Conservation (phyloP, 805 yeast genomes). For the Candida qinlingensis region DNA sequence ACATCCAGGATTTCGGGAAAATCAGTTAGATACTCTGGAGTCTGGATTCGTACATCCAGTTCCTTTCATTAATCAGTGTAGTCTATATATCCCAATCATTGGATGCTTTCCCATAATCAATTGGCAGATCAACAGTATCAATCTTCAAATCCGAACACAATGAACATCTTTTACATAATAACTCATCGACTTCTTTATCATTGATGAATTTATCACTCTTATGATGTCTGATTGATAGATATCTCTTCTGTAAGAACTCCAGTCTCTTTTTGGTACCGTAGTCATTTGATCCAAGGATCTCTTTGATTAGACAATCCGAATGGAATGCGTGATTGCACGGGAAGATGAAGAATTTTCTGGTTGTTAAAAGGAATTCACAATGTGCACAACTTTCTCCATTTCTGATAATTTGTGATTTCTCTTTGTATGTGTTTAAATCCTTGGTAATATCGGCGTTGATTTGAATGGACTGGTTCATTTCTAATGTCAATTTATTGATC, state of each 20-base stretch:
- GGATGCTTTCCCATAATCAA: constrained; percentile 37
- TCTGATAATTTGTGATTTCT: constrained; percentile 60
- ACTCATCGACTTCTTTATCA: constrained; percentile 47
- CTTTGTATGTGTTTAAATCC: constrained; percentile 49
- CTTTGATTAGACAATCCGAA: constrained; percentile 74
- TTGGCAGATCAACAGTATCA: constrained; percentile 59
- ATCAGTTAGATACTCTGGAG: neutral
- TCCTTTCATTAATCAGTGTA: too few species aligned
- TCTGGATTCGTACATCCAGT: neutral
- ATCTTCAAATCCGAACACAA: constrained; percentile 74
- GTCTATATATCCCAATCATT: constrained; percentile 40
- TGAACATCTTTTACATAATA: constrained; percentile 62
- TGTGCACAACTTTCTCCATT: constrained; percentile 80
- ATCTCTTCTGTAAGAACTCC: constrained; percentile 40
- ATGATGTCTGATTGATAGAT: constrained; percentile 21
- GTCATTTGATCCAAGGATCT: constrained; percentile 57
- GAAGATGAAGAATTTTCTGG: constrained; percentile 70
- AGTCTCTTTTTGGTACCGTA: constrained; percentile 60
- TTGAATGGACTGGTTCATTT: constrained; percentile 67
- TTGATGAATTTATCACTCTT: constrained; percentile 25
- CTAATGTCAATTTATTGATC: constrained; percentile 60
- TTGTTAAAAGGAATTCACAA: constrained; percentile 65
- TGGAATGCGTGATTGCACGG: constrained; percentile 92
- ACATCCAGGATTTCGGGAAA: too few species aligned
- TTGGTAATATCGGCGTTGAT: constrained; percentile 55